Percentiles rank a stretch among this genome's conserved stretches.
Evolutionary conservation across 495 filamentous ascomycete genomes (phyloP).

Genomic region (Hypoxylon rickii): DNA sequence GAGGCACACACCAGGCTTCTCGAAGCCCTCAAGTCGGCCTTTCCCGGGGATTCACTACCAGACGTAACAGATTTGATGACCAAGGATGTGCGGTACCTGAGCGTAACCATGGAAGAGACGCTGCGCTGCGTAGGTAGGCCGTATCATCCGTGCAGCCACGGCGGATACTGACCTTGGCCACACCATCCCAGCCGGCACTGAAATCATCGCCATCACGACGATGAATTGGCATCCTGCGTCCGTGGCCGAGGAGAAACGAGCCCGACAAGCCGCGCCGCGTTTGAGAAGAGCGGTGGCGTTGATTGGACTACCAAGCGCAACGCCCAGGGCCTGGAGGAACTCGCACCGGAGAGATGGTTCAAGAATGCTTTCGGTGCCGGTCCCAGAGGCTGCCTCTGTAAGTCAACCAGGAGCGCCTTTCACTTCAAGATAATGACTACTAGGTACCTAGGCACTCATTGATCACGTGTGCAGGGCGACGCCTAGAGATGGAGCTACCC

Average conservation of each 20-base stretch:
- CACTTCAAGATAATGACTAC: background rate
- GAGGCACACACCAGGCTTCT: slow-evolving; percentile 37
- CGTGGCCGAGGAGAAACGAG: slow-evolving; percentile 36
- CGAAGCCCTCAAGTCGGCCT: slow-evolving; percentile 6
- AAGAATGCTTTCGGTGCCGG: slow-evolving; percentile 34
- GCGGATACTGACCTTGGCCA: slow-evolving; percentile 39
- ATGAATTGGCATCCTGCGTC: slow-evolving; percentile 18
- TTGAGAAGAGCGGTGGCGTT: slow-evolving; percentile 17
- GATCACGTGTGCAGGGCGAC: slow-evolving; percentile 26
- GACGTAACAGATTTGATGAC: background rate
- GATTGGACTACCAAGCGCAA: slow-evolving; percentile 19
- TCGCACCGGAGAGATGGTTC: slow-evolving; percentile 42
- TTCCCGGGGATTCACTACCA: background rate
- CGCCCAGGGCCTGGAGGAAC: slow-evolving; percentile 30
- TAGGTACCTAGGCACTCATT: background rate
- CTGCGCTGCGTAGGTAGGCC: slow-evolving; percentile 29
- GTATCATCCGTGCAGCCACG: slow-evolving; percentile 29
- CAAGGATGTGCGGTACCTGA: slow-evolving; percentile 43
- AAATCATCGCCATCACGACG: slow-evolving; percentile 14
- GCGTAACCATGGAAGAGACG: slow-evolving; percentile 46
- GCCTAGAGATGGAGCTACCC: slow-evolving; percentile 34
- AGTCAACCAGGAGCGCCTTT: no score
- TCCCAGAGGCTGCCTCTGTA: slow-evolving; percentile 31
- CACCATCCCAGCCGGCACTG: slow-evolving; percentile 42
- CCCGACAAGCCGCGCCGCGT: slow-evolving; percentile 19